Evolutionary conservation across 805 yeast genomes (phyloP), one percentile per base, ranked within the genome.

Genomic region (Candida piceae): DNA sequence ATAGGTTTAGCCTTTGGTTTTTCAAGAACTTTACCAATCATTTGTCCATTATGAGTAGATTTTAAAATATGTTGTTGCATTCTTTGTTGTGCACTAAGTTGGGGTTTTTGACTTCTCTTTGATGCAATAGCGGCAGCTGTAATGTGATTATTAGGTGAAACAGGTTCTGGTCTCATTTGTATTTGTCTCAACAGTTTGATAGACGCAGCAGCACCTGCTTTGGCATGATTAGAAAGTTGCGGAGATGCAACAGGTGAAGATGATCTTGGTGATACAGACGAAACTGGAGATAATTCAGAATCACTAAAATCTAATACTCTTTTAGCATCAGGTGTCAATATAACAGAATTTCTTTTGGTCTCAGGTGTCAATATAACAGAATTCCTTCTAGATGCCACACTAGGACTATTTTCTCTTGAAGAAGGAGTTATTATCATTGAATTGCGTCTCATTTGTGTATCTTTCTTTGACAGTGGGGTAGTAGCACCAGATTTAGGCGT

Each of bases 1-100:
- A 40, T 35, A 11, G 58, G 48, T 39, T 46, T 45, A 20, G 41
- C 39, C 29, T 46, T 50, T n/a, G 56, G 55, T 29, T 42, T 48
- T 18, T 51, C 55, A 12, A 57, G 16, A 4, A 52, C 45, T 38
- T 53, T 58, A 3, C 58, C 48, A 21, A 48, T 48, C 22, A 62
- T 41, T 21, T 52, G 51, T 5, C 67, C 67, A 35, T 40, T 55
- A 30, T 52, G 53, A 4, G 57, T 39, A 6, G 64, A 56, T 40
- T 46, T 52, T 30, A 52, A 16, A 16, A 63, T 62, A 34, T 60
- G 65, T 37, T 53, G 58, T 31, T 63, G 66, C 16, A 63, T 40
- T 34, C 67, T 47, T 36, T 61, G 64, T 27, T 59, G 60, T 1
- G 67, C 67, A 7, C 60, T 51, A 11, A 55, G 25, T 2, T 53